Evolutionary conservation across 345 rosid genomes (phyloP).

Genomic region (Pseudoturritis turrita): DNA sequence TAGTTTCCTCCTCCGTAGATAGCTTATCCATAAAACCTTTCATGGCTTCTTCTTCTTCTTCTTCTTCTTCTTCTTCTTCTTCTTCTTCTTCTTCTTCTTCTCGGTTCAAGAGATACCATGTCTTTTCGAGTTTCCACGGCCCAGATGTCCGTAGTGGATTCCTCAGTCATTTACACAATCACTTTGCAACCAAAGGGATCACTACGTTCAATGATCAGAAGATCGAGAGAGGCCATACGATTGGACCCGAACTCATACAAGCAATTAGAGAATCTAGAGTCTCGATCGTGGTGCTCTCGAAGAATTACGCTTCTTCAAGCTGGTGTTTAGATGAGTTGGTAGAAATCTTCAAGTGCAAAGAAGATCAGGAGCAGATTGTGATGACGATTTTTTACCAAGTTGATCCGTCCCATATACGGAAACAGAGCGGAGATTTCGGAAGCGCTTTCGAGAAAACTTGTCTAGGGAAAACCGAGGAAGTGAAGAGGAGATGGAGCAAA

Average conservation of each 20-base stretch:
- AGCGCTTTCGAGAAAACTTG: not conserved
- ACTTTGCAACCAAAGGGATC: not conserved
- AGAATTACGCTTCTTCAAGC: not conserved
- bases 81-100: not conserved
- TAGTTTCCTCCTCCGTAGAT: not conserved
- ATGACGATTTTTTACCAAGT: not conserved
- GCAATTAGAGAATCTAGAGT: not conserved
- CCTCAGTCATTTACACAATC: not conserved
- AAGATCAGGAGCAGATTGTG: not conserved
- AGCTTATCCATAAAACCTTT: not conserved
- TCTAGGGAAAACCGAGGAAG: not conserved
- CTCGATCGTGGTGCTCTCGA: not conserved
- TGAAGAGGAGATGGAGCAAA: not conserved
- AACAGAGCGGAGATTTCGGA: not conserved
- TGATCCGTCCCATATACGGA: not conserved
- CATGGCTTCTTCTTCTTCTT: not conserved
- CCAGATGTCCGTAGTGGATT: not conserved
- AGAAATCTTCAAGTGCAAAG: not conserved
- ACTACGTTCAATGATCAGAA: not conserved
- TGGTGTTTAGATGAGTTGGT: conserved; percentile 3
- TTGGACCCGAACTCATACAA: not conserved
- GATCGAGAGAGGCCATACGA: not conserved
- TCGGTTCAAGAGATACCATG: not conserved
- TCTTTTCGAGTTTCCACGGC: not conserved
- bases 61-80: too few species aligned